Evolutionary conservation across 176 grass and related monocot species (phyloP), one percentile per base, ranked within the genome.

Genomic region (Pontederia paniculata): DNA sequence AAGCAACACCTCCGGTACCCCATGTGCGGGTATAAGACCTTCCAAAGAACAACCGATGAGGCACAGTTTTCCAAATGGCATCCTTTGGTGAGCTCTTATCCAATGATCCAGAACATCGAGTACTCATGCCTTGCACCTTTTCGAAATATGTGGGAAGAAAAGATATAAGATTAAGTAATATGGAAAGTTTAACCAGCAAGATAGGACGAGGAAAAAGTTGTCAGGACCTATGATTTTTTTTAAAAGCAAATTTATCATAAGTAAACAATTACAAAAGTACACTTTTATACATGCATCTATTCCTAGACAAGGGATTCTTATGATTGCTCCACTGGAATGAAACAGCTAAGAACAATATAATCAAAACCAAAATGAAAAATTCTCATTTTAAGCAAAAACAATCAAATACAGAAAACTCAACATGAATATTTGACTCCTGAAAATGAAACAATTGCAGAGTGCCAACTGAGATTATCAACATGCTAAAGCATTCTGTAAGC

Each of bases 1-100:
- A 97, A 65, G 86, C 93, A 79, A 80, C 83, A 71, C 93, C 93
- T 49, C 93, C 93, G 57, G 60, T 64, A 54, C 93, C 93, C 93
- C 93, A 97, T 60, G 63, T 71, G 5, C 47, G 55, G 42, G 76
- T 81, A 62, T 28, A 68, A 22, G 77, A 69, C 70, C 93, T 86
- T 55, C 83, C 93, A 28, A 97, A 97, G 69, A 97, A 78, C 18
- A 97, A 70, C 49, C 74, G 78, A 67, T 90, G 83, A 58, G 93
- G 83, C 44, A 97, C 71, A 68, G 21, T 74, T 75, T 76, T 97
- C 93, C 93, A 97, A 64, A 74, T 82, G 52, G 57, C 62, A 78
- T 43, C 68, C 42, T 58, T 82, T 43, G 93, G 93, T 55, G 61
- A 60, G 60, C 68, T 91, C 77, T 65, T 79, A 61, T 97, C 93